A percentile compares a stretch with the other conserved stretches of the same genome.
Evolutionary conservation across 345 rosid genomes (phyloP).

Genomic region (Bretschneidera sinensis): DNA sequence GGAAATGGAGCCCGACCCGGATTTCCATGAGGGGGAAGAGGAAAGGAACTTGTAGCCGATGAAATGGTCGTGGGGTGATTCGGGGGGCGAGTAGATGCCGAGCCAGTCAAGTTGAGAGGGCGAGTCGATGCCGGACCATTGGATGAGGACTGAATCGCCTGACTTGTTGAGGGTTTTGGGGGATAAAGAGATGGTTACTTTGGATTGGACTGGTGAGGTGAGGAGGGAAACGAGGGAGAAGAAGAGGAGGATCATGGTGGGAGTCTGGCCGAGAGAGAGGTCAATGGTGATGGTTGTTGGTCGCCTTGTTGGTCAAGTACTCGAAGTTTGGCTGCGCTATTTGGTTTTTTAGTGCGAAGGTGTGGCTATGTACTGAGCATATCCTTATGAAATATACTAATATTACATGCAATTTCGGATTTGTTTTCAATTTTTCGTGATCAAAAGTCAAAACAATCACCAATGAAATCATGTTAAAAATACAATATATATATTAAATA

Average conservation of each 20-base stretch:
- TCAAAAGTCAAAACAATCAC: too few species aligned
- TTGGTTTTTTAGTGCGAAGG: background rate
- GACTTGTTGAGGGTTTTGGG: constrained; percentile 51
- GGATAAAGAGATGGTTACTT: constrained; percentile 33
- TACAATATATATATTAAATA: too few species aligned
- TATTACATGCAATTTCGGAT: too few species aligned
- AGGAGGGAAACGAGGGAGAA: constrained; percentile 18
- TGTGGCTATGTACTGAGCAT: background rate
- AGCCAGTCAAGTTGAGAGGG: constrained; percentile 87
- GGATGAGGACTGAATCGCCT: constrained; percentile 51
- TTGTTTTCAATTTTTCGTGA: too few species aligned
- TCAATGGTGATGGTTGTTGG: background rate
- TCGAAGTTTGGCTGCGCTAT: background rate
- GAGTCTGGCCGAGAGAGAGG: background rate
- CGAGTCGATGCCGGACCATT: constrained; percentile 66
- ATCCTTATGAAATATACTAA: too few species aligned
- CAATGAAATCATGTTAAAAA: too few species aligned
- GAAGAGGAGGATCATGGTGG: constrained; percentile 27
- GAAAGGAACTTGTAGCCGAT: constrained; percentile 77
- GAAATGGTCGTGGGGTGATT: constrained; percentile 59
- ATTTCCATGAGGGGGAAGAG: constrained; percentile 46
- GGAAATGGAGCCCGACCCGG: constrained; percentile 74
- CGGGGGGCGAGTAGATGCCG: constrained; percentile 85
- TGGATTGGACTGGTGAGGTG: constrained; percentile 24
- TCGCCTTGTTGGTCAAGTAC: background rate